phyloP scores from a whole-genome alignment of 495 filamentous ascomycete genomes.

The Chaetomidium leptoderma region DNA sequence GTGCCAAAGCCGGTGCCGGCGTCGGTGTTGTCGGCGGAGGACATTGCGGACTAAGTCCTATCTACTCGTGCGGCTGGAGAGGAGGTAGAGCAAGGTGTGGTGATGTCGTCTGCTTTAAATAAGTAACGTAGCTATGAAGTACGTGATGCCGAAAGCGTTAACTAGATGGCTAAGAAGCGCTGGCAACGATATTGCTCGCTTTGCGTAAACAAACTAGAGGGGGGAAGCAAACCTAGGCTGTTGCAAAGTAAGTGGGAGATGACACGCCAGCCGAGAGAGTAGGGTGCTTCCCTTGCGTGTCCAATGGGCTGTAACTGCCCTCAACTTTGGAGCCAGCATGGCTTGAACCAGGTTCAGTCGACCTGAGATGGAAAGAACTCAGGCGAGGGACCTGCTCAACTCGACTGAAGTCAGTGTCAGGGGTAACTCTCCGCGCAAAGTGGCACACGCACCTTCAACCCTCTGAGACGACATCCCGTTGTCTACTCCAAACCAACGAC shows the following conservation, averaged over 20 bases:
- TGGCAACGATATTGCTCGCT: not conserved
- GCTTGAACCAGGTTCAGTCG: too few species aligned
- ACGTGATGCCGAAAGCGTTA: conserved; percentile 3
- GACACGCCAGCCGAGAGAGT: not conserved
- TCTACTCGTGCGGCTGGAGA: not conserved
- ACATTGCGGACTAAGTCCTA: not conserved
- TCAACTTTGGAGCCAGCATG: too few species aligned
- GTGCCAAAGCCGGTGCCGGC: not conserved
- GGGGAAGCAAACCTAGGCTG: not conserved
- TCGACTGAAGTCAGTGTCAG: too few species aligned
- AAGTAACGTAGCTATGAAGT: not conserved
- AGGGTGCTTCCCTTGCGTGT: not conserved
- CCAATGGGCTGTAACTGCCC: not conserved
- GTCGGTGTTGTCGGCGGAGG: not conserved
- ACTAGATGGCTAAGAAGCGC: conserved; percentile 1
- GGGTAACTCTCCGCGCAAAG: too few species aligned
- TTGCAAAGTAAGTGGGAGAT: not conserved
- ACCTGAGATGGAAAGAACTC: not conserved
- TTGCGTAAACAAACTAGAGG: not conserved
- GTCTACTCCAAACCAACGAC: too few species aligned
- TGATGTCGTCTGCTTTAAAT: not conserved
- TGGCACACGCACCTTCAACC: too few species aligned
- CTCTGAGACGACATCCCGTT: too few species aligned
- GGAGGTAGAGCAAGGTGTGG: not conserved
- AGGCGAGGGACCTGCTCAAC: too few species aligned